These are phyloP conservation scores for Cryptosporidium viatorum DNA, from an alignment of 169 alveolate genomes.

Conservation along the genomic window DNA sequence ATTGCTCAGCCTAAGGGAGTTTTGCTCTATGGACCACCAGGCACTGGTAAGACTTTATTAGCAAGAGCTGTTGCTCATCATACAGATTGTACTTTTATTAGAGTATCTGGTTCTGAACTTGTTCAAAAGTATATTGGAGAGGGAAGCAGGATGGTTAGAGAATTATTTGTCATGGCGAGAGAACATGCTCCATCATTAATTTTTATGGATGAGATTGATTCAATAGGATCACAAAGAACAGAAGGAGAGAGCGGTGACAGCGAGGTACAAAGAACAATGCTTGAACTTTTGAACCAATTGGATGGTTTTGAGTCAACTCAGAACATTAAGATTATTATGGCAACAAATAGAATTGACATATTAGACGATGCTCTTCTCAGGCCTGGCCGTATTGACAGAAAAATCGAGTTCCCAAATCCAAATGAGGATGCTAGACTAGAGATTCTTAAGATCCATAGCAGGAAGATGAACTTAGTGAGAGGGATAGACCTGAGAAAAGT, in stretches of 20 bases:
- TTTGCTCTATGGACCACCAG: constrained; percentile 88
- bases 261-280: constrained; percentile 91
- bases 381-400: constrained; percentile 97
- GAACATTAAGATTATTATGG: constrained; percentile 89
- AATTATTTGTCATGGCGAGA: constrained; percentile 97
- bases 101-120: constrained; percentile 99
- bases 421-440: constrained; percentile 93
- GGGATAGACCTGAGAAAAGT: constrained; percentile 96
- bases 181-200: constrained; percentile 96
- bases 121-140: constrained; percentile 99
- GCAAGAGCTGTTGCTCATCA: constrained; percentile 99
- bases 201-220: constrained; percentile 98
- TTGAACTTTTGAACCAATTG: constrained; percentile 81
- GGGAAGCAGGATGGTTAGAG: constrained; percentile 99
- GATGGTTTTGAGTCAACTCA: constrained; percentile 90
- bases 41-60: constrained; percentile 96
- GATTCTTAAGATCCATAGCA: constrained; percentile 96
- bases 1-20: constrained; percentile 97
- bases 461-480: constrained; percentile 96
- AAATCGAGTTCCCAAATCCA: constrained; percentile 92
- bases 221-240: constrained; percentile 94
- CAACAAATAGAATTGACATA: constrained; percentile 90
- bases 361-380: constrained; percentile 89
- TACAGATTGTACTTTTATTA: constrained; percentile 98
- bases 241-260: constrained; percentile 94